Percentiles rank a stretch among this genome's conserved stretches.
Conservation (phyloP, 768 basidiomycete species). For the Cystobasidium onofrii region DNA sequence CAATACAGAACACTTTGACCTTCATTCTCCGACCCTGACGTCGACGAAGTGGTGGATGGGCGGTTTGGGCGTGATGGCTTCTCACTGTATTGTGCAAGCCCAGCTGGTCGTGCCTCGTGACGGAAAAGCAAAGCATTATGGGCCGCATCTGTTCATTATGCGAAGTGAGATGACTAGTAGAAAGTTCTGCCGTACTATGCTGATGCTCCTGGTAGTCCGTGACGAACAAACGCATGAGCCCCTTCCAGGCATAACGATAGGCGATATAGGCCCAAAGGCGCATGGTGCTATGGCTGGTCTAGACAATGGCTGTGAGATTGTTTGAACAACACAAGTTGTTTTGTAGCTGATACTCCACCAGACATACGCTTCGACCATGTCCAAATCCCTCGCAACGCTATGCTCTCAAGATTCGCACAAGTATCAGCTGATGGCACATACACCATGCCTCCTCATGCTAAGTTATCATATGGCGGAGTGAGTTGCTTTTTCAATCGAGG, state of each 20-base stretch:
- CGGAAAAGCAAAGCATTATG: conserved; percentile 49
- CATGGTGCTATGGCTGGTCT: conserved; percentile 51
- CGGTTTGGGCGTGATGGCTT: conserved; percentile 60
- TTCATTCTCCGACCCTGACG: conserved; percentile 63
- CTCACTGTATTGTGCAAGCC: conserved; percentile 66
- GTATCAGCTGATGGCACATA: conserved; percentile 62
- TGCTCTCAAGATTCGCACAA: conserved; percentile 66
- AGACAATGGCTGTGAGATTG: conserved; percentile 65
- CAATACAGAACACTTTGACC: conserved; percentile 59
- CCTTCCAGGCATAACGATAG: conserved; percentile 56
- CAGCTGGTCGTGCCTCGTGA: conserved; percentile 59
- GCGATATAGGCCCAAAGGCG: conserved; percentile 65
- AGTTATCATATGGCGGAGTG: conserved; percentile 54
- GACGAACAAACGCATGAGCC: conserved; percentile 56
- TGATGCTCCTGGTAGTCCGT: conserved; percentile 46
- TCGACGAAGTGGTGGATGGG: conserved; percentile 77
- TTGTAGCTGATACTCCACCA: neutral
- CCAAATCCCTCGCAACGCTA: conserved; percentile 45
- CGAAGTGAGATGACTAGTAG: conserved; percentile 45
- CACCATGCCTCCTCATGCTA: conserved; percentile 60
- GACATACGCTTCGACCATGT: neutral
- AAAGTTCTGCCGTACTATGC: neutral
- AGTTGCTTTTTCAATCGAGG: too few relatives aligned
- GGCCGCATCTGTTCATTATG: conserved; percentile 66
- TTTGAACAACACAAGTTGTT: conserved; percentile 42